phyloP scores from a whole-genome alignment of 371 early-diverging fungal genomes.

The Mortierella sp. region DNA sequence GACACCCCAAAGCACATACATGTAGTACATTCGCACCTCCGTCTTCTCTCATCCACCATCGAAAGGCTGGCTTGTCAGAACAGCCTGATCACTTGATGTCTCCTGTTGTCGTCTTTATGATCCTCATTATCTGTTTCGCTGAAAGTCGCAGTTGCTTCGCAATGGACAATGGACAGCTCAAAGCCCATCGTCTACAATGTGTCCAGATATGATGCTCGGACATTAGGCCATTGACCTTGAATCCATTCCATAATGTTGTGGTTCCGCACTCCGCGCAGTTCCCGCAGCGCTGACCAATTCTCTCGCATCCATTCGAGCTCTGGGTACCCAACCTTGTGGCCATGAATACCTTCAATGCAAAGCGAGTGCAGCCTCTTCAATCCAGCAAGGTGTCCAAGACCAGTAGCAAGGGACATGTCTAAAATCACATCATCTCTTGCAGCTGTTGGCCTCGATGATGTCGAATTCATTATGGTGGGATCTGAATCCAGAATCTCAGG shows the following conservation, averaged over 20 bases:
- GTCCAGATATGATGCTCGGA: conserved; percentile 3
- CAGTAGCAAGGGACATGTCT: conserved; percentile 12
- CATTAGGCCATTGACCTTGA: background rate
- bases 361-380: background rate
- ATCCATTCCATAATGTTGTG: conserved; percentile 10
- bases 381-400: conserved; percentile 7
- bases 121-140: no score
- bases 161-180: background rate
- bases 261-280: conserved; percentile 7
- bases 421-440: conserved; percentile 4
- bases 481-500: background rate
- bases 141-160: no score
- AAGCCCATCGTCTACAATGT: background rate
- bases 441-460: background rate
- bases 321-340: conserved; percentile 1
- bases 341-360: conserved; percentile 2
- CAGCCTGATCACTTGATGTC: no score
- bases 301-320: conserved; percentile 27
- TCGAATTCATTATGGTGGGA: background rate
- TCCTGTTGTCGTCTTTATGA: no score
- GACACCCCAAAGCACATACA: no score
- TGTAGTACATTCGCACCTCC: no score
- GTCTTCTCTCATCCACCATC: no score
- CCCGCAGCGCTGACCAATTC: conserved; percentile 1
- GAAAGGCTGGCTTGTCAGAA: no score